These are phyloP conservation scores for Ophiosphaerella herpotricha DNA, from an alignment of 2,329 filamentous ascomycete genomes.

Conservation along the genomic window DNA sequence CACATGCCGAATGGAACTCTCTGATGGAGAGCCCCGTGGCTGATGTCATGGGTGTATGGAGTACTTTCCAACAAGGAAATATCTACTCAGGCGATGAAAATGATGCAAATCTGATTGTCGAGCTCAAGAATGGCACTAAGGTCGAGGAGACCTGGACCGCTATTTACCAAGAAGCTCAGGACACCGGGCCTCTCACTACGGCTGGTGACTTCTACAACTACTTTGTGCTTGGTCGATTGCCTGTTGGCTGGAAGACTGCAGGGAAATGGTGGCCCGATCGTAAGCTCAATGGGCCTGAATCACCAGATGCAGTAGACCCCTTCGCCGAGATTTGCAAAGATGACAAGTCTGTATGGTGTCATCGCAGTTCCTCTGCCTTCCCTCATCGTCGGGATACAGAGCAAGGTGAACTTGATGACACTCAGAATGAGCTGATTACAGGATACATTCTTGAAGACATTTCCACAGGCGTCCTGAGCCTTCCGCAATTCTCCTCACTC, in stretches of 20 bases:
- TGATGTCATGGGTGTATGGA: conserved; percentile 21
- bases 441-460: conserved; percentile 50
- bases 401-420: conserved; percentile 23
- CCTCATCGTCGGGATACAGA: conserved; percentile 21
- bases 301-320: not conserved
- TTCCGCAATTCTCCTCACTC: conserved; percentile 42
- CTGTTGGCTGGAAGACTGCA: conserved; percentile 8
- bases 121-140: conserved; percentile 29
- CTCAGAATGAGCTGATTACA: conserved; percentile 30
- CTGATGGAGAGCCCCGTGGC: conserved; percentile 23
- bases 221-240: conserved; percentile 45
- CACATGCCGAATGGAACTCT: conserved; percentile 51
- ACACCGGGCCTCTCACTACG: conserved; percentile 42
- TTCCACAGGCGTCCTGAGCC: conserved; percentile 48
- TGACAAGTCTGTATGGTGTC: conserved; percentile 15
- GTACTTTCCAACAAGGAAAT: conserved; percentile 21
- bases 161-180: conserved; percentile 22
- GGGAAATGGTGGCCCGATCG: not conserved
- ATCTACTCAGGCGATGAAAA: conserved; percentile 43
- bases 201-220: conserved; percentile 52
- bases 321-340: not conserved
- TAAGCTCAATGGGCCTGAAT: not conserved
- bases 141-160: conserved; percentile 24
- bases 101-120: conserved; percentile 16
- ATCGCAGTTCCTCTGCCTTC: conserved; percentile 21